phyloP scores from a whole-genome alignment of 225 moss, liverwort and hornwort genomes.

The Physcomitrellopsis africana region DNA sequence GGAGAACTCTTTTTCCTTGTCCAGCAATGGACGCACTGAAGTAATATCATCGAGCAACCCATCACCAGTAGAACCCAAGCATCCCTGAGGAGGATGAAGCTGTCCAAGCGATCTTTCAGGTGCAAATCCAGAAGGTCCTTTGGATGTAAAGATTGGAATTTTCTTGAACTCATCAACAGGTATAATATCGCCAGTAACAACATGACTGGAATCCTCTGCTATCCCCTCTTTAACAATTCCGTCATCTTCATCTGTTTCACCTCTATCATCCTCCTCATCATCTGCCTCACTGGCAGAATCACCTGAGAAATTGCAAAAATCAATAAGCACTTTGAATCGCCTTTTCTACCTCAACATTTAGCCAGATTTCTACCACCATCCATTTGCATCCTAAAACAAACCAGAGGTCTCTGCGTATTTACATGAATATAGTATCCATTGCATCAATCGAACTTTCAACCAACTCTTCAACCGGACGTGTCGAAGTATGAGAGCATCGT shows the following conservation, averaged over 20 bases:
- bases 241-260: conserved; percentile 27
- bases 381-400: not conserved
- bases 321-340: not conserved
- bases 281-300: conserved; percentile 38
- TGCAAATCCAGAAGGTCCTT: not conserved
- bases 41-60: not conserved
- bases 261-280: conserved; percentile 41
- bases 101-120: not conserved
- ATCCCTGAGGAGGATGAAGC: conserved; percentile 5
- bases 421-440: not conserved
- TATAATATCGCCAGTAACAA: not conserved
- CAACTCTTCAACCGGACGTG: not conserved
- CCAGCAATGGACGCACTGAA: not conserved
- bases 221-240: conserved; percentile 32
- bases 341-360: not conserved
- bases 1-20: conserved; percentile 1
- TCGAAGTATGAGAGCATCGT: not conserved
- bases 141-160: not conserved
- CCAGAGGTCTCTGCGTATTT: not conserved
- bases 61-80: conserved; percentile 2
- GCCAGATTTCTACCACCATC: not conserved
- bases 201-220: conserved; percentile 8
- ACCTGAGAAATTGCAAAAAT: conserved; percentile 32
- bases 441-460: not conserved
- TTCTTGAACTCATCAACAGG: not conserved